phyloP scores from a whole-genome alignment of 129 eudicot genomes.

The Tagetes erecta region DNA sequence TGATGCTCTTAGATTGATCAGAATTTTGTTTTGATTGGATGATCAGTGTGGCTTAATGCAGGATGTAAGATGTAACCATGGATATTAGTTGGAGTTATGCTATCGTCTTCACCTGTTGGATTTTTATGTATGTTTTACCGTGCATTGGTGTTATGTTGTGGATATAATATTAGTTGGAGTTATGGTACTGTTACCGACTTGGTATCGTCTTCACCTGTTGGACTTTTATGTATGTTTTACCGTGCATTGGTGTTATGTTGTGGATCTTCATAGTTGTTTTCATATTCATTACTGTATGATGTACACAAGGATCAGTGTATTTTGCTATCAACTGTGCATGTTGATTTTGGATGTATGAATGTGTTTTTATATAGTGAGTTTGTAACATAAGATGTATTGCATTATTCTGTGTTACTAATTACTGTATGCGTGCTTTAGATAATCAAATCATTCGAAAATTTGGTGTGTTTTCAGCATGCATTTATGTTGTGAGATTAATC shows the following conservation, averaged over 20 bases:
- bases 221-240: neutral
- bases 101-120: slow-evolving; percentile 1
- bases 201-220: slow-evolving; percentile 10
- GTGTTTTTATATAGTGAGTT: neutral
- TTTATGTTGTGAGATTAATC: slow-evolving; percentile 2
- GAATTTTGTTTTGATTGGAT: slow-evolving; percentile 2
- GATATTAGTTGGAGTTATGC: neutral
- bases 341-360: slow-evolving; percentile 2
- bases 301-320: neutral
- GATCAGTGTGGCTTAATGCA: slow-evolving; percentile 3
- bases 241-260: slow-evolving; percentile 4
- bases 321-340: neutral
- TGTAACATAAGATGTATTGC: neutral
- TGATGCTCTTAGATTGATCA: slow-evolving; percentile 5
- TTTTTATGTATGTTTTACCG: neutral
- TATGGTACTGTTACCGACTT: neutral
- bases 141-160: neutral
- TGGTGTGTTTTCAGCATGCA: neutral
- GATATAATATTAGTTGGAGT: neutral
- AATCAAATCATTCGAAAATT: neutral
- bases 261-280: neutral
- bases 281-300: neutral
- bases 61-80: too few species aligned
- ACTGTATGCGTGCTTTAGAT: slow-evolving; percentile 5
- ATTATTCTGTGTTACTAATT: neutral